These are phyloP conservation scores for Hyphopichia buzzinii DNA, from an alignment of 1,139 yeast species.

Conservation along the genomic window DNA sequence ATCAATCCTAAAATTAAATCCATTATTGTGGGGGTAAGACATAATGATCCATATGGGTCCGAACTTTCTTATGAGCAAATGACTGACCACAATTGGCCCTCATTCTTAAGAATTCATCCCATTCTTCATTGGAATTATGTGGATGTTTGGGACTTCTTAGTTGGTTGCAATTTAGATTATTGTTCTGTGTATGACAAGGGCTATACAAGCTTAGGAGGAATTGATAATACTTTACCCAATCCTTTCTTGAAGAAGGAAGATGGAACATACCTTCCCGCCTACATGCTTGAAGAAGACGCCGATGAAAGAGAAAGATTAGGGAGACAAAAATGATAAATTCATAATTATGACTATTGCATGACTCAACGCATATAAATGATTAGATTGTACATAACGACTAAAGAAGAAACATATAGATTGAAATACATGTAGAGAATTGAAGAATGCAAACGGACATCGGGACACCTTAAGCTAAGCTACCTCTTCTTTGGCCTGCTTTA, in stretches of 20 bases:
- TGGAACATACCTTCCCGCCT: constrained; percentile 60
- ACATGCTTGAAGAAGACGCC: constrained; percentile 55
- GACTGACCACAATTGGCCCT: constrained; percentile 91
- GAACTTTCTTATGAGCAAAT: constrained; percentile 52
- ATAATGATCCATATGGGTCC: constrained; percentile 75
- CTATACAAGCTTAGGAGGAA: constrained; percentile 81
- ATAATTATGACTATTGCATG: constrained; percentile 4
- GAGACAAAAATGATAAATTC: constrained; percentile 12
- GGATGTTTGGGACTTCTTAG: constrained; percentile 72
- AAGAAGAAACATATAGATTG: neutral
- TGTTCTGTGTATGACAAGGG: constrained; percentile 74
- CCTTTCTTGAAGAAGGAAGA: constrained; percentile 47
- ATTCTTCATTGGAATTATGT: constrained; percentile 77
- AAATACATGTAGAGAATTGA: constrained; percentile 1
- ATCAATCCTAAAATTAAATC: constrained; percentile 52
- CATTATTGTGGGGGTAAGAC: constrained; percentile 77
- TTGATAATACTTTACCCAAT: constrained; percentile 61
- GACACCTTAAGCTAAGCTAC: constrained; percentile 11
- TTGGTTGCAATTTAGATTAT: constrained; percentile 52
- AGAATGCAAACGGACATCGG: constrained; percentile 1
- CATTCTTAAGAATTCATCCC: constrained; percentile 74
- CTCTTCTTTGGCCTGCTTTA: constrained; percentile 21
- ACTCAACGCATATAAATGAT: neutral
- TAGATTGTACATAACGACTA: neutral
- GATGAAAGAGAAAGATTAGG: constrained; percentile 55